Evolutionary conservation across 148 eudicot species (phyloP).

Genomic region (Chenopodium quinoa): DNA sequence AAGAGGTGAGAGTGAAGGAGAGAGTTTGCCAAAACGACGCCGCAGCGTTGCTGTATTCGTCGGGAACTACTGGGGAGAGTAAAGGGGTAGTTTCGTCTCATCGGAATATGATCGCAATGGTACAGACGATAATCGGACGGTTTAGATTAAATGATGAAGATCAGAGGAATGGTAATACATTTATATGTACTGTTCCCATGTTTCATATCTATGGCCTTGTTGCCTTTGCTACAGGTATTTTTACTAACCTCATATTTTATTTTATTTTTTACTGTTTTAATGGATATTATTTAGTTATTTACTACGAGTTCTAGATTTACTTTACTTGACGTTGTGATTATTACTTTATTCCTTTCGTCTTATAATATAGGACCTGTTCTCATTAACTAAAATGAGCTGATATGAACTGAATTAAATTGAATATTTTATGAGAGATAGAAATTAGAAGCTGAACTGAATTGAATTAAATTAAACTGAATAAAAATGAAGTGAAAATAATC

Average conservation of each 20-base stretch:
- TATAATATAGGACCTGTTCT: too few species aligned
- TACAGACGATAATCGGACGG: constrained; percentile 45
- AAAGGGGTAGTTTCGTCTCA: constrained; percentile 93
- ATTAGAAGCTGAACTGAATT: too few species aligned
- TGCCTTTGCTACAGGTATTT: constrained; percentile 63
- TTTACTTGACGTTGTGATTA: too few species aligned
- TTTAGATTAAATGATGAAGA: constrained; percentile 32
- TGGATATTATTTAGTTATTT: neutral
- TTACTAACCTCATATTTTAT: neutral
- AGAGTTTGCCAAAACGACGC: constrained; percentile 64
- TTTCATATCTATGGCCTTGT: constrained; percentile 88
- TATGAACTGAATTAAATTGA: too few species aligned
- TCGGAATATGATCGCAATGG: constrained; percentile 75
- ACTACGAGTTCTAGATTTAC: too few species aligned
- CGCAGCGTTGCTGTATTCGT: constrained; percentile 81
- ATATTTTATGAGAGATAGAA: too few species aligned
- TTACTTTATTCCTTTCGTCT: too few species aligned
- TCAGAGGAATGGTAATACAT: constrained; percentile 21
- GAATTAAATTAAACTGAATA: too few species aligned
- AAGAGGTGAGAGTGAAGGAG: constrained; percentile 36
- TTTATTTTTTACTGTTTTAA: constrained; percentile 1
- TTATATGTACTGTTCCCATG: constrained; percentile 91
- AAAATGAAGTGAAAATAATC: too few species aligned
- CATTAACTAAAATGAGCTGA: too few species aligned
- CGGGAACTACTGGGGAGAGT: constrained; percentile 92